Conservation (phyloP, 805 yeast species). For the Zygosaccharomyces siamensis region DNA sequence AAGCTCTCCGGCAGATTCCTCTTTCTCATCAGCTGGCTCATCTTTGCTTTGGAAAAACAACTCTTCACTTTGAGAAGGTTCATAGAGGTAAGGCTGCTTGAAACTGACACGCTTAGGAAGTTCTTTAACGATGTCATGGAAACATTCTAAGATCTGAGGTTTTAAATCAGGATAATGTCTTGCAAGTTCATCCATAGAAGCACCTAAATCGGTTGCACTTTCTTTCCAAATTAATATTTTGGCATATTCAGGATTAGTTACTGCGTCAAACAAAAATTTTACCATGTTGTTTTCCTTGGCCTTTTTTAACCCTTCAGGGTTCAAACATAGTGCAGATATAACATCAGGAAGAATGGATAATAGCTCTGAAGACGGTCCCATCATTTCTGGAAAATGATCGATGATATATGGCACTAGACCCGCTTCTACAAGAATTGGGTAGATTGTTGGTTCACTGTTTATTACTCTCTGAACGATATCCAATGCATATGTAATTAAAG, state of each 20-base stretch:
- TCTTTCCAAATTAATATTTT: conserved; percentile 51
- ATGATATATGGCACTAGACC: conserved; percentile 62
- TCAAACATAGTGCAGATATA: conserved; percentile 78
- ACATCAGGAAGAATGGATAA: conserved; percentile 63
- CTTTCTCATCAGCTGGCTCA: conserved; percentile 42
- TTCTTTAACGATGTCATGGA: conserved; percentile 42
- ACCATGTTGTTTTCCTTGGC: conserved; percentile 43
- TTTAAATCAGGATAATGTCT: conserved; percentile 78
- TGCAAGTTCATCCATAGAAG: conserved; percentile 69
- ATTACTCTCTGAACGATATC: conserved; percentile 65
- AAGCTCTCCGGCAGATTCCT: conserved; percentile 40
- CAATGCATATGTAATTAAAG: conserved; percentile 54
- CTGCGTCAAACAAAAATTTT: conserved; percentile 45
- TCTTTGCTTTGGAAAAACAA: conserved; percentile 39
- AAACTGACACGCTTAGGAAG: conserved; percentile 42
- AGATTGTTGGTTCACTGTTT: conserved; percentile 90
- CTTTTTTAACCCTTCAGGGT: conserved; percentile 60
- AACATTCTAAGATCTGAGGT: conserved; percentile 48
- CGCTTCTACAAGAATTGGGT: conserved; percentile 71
- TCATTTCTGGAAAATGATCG: conserved; percentile 48
- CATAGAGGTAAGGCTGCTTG: conserved; percentile 43
- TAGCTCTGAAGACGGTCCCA: conserved; percentile 56
- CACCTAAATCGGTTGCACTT: conserved; percentile 53
- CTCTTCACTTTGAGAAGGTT: conserved; percentile 31
- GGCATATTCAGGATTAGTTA: conserved; percentile 47